phyloP scores from a whole-genome alignment of 495 filamentous ascomycete genomes.

The Annulohypoxylon maeteangense region DNA sequence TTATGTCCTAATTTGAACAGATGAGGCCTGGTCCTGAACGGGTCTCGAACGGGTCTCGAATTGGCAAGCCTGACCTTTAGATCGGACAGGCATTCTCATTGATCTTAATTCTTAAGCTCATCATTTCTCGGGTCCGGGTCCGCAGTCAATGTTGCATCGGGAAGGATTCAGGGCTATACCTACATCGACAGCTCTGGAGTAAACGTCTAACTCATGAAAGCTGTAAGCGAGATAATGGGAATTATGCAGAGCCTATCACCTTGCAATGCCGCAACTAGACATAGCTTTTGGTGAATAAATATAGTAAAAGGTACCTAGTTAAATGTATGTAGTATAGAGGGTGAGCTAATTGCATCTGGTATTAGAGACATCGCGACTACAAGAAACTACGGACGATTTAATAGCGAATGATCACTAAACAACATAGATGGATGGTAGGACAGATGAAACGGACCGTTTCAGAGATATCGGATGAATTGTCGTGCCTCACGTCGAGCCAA shows the following conservation, averaged over 20 bases:
- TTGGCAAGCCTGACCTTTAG: conserved; percentile 14
- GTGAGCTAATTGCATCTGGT: not conserved
- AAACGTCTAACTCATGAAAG: not conserved
- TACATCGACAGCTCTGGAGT: conserved; percentile 9
- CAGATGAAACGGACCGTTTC: not conserved
- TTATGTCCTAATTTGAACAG: conserved; percentile 18
- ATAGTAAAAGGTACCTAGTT: not conserved
- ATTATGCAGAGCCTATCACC: not conserved
- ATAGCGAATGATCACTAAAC: not conserved
- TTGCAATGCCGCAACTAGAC: not conserved
- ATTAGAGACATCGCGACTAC: not conserved
- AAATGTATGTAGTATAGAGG: not conserved
- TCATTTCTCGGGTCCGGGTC: conserved; percentile 9
- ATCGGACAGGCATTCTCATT: conserved; percentile 16
- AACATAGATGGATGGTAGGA: not conserved
- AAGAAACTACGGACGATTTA: not conserved
- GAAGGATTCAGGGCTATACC: conserved; percentile 29
- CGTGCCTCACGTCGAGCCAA: not conserved
- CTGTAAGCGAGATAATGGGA: not conserved
- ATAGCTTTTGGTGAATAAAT: not conserved
- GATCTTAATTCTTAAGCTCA: not conserved
- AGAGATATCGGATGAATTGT: not conserved
- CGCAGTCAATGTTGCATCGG: conserved; percentile 23
- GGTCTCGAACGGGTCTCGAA: conserved; percentile 18
- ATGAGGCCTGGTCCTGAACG: conserved; percentile 14